Percentiles rank a stretch among this genome's conserved stretches.
phyloP scores from a whole-genome alignment of 139 green algal species.

The Chlorella sp. region DNA sequence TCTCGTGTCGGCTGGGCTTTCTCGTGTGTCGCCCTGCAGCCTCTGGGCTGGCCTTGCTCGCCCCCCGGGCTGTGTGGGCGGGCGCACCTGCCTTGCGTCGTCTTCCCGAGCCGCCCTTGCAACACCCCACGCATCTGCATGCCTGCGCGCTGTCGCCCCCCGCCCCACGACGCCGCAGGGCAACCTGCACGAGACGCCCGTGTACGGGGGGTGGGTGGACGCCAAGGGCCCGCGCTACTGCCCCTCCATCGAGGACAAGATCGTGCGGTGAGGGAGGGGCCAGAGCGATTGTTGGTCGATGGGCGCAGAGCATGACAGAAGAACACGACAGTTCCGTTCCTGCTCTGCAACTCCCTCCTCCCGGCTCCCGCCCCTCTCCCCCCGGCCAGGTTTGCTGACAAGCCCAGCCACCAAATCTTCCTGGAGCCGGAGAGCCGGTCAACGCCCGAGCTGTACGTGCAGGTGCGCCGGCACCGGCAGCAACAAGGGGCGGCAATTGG shows the following conservation, averaged over 20 bases:
- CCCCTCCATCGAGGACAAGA: constrained; percentile 98
- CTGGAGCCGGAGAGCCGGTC: constrained; percentile 93
- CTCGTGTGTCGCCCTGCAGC: too few relatives aligned
- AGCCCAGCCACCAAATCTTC: constrained; percentile 95
- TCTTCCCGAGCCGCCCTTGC: too few relatives aligned
- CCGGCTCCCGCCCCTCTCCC: neutral
- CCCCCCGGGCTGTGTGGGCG: too few relatives aligned
- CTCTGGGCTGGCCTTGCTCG: too few relatives aligned
- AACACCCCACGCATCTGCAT: too few relatives aligned
- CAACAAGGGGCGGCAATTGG: neutral
- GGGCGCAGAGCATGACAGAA: too few relatives aligned
- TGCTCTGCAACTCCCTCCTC: neutral
- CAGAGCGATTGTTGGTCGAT: too few relatives aligned
- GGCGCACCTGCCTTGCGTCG: too few relatives aligned
- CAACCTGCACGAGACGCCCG: constrained; percentile 90
- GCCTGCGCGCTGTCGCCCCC: too few relatives aligned
- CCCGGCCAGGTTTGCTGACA: constrained; percentile 79
- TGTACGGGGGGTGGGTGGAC: constrained; percentile 94
- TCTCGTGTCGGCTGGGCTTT: too few relatives aligned
- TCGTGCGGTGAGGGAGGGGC: constrained; percentile 71
- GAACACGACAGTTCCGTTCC: neutral
- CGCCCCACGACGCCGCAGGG: constrained; percentile 21
- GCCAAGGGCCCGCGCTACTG: constrained; percentile 93
- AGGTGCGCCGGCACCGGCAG: constrained; percentile 31
- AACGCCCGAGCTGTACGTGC: constrained; percentile 96